These are phyloP conservation scores for Cladosporium sp. DNA, from an alignment of 2,329 filamentous ascomycete species.

Conservation along the genomic window DNA sequence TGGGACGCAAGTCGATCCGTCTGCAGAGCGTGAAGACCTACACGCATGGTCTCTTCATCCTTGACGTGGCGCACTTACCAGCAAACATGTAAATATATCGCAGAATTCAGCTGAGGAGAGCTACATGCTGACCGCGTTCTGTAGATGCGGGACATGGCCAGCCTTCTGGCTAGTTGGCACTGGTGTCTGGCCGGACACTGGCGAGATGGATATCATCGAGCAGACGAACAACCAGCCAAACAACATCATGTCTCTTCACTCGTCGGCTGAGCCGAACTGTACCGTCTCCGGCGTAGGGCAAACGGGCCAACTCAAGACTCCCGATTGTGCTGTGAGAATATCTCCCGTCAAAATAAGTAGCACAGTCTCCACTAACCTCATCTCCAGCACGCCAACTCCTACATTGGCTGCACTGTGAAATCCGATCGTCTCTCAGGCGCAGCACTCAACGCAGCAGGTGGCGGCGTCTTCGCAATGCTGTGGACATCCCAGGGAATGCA, in stretches of 20 bases:
- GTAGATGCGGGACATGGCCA: conserved; percentile 37
- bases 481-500: conserved; percentile 70
- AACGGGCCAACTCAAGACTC: conserved; percentile 46
- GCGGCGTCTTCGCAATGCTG: conserved; percentile 45
- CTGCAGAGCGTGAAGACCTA: conserved; percentile 43
- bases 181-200: conserved; percentile 33
- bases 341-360: conserved; percentile 27
- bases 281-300: conserved; percentile 31
- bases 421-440: conserved; percentile 35
- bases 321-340: conserved; percentile 48
- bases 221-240: conserved; percentile 30
- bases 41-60: conserved; percentile 44
- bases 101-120: neutral
- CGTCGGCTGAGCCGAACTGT: conserved; percentile 36
- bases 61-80: conserved; percentile 50
- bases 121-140: neutral
- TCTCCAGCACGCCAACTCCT: conserved; percentile 2
- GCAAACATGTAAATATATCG: conserved; percentile 40
- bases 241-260: conserved; percentile 35
- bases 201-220: conserved; percentile 47
- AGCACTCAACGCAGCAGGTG: conserved; percentile 45
- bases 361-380: conserved; percentile 2
- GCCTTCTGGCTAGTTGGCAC: conserved; percentile 37
- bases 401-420: conserved; percentile 31
- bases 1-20: conserved; percentile 41